Percentiles rank a stretch among this genome's conserved stretches.
These are phyloP conservation scores for Komagataella kurtzmanii DNA, from an alignment of 805 yeast species.

Conservation along the genomic window DNA sequence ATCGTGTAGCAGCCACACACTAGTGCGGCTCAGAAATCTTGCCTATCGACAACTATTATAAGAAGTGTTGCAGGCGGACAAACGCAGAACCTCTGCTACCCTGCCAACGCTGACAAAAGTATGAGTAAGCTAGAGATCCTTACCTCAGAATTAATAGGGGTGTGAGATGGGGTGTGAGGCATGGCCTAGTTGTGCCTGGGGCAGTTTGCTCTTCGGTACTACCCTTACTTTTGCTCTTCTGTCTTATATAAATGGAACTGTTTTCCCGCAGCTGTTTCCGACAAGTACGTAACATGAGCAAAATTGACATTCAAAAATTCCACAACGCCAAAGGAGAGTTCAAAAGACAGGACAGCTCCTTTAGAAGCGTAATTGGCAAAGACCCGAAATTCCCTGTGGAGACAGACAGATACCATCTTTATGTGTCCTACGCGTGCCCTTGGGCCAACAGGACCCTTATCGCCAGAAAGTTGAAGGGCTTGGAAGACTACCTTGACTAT, in stretches of 20 bases:
- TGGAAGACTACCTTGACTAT: constrained; percentile 43
- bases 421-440: constrained; percentile 85
- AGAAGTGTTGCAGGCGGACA: not conserved
- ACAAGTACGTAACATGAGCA: constrained; percentile 2
- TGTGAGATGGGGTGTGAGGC: not conserved
- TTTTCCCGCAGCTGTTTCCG: not conserved
- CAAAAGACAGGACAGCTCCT: constrained; percentile 35
- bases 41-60: not conserved
- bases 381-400: constrained; percentile 59
- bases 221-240: not conserved
- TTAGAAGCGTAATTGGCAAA: constrained; percentile 51
- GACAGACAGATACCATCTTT: constrained; percentile 70
- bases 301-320: constrained; percentile 30
- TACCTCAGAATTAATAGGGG: not conserved
- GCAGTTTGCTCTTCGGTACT: not conserved
- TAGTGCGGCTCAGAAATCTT: not conserved
- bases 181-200: too few relatives aligned
- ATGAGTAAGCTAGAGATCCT: not conserved
- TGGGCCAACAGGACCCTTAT: constrained; percentile 89
- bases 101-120: not conserved
- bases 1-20: not conserved
- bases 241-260: not conserved
- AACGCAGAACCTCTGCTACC: too few relatives aligned
- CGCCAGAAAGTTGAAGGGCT: constrained; percentile 61
- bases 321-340: constrained; percentile 41